Evolutionary conservation across 495 filamentous ascomycete species (phyloP).

Genomic region (Talaromyces adpressus): DNA sequence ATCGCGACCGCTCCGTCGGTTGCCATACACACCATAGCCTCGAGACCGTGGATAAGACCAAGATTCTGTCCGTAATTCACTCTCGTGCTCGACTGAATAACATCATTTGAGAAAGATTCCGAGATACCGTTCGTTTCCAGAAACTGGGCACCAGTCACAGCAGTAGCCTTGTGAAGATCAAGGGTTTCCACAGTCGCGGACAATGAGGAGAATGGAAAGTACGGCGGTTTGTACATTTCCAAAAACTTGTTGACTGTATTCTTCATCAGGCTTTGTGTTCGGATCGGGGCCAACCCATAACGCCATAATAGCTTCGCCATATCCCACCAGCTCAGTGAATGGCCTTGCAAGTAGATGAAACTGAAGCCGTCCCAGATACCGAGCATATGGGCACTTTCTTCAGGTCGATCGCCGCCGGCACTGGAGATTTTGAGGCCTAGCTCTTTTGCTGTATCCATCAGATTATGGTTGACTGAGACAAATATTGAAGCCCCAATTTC

Average conservation of each 20-base stretch:
- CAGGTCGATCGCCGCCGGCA: constrained; percentile 24
- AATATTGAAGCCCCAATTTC: constrained; percentile 94
- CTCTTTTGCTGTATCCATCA: constrained; percentile 64
- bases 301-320: constrained; percentile 72
- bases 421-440: constrained; percentile 54
- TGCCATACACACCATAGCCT: constrained; percentile 91
- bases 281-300: constrained; percentile 74
- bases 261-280: constrained; percentile 67
- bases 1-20: constrained; percentile 76
- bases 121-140: constrained; percentile 62
- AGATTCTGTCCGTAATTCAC: constrained; percentile 97
- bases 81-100: constrained; percentile 86
- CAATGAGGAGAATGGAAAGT: constrained; percentile 78
- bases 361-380: constrained; percentile 78
- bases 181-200: constrained; percentile 56
- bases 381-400: constrained; percentile 41
- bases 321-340: constrained; percentile 67
- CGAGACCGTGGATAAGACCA: constrained; percentile 74
- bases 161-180: constrained; percentile 56
- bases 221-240: constrained; percentile 69
- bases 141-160: constrained; percentile 63
- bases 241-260: constrained; percentile 65
- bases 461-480: constrained; percentile 76
- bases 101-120: constrained; percentile 63
- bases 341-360: constrained; percentile 61